These are phyloP conservation scores for Scheffersomyces coipomensis DNA, from an alignment of 805 yeast genomes.

Conservation along the genomic window DNA sequence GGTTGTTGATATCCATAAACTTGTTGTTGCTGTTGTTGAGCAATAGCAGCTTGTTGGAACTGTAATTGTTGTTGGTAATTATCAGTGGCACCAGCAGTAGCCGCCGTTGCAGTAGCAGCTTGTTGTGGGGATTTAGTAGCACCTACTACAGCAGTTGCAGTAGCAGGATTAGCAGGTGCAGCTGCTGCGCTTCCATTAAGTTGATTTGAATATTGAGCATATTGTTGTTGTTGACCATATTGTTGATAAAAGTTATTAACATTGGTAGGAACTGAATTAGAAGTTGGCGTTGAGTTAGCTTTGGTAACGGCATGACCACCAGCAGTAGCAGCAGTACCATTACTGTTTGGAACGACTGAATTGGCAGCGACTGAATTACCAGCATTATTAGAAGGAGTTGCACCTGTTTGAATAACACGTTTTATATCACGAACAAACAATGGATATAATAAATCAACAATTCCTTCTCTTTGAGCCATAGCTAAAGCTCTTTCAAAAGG, in stretches of 20 bases:
- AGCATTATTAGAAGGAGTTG: conserved; percentile 29
- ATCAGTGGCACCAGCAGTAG: conserved; percentile 1
- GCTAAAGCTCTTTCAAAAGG: conserved; percentile 81
- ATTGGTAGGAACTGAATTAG: not conserved
- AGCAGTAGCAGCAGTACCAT: conserved; percentile 1
- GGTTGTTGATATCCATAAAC: not conserved
- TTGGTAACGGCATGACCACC: not conserved
- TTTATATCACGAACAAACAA: conserved; percentile 74
- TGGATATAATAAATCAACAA: conserved; percentile 64
- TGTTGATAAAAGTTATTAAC: not conserved
- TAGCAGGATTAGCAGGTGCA: not conserved
- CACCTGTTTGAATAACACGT: conserved; percentile 46
- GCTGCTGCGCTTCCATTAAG: not conserved
- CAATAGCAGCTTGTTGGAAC: not conserved
- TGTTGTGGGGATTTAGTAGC: conserved; percentile 4
- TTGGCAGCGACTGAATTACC: conserved; percentile 7
- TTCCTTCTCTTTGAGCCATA: conserved; percentile 79
- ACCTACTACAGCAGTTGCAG: not conserved
- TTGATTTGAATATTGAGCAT: not conserved
- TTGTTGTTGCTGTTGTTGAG: conserved; percentile 1
- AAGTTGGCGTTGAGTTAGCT: not conserved
- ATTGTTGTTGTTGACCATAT: not conserved
- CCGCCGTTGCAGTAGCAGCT: not conserved
- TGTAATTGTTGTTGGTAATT: conserved; percentile 3
- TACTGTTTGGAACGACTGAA: not conserved